These are phyloP conservation scores for Cardamine occulta DNA, from an alignment of 345 rosid species.

Conservation along the genomic window DNA sequence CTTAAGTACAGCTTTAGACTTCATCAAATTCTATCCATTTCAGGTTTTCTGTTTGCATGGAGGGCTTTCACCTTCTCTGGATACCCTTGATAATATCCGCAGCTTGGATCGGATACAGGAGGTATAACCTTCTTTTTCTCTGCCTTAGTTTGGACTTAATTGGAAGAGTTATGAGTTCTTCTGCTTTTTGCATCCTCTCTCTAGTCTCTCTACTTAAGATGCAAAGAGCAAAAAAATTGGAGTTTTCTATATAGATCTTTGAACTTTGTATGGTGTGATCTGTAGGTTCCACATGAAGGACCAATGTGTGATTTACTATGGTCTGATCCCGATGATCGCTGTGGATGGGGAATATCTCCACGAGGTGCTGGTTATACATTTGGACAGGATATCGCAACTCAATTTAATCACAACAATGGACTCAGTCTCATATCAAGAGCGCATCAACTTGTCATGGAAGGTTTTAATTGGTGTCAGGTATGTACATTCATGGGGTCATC, in stretches of 20 bases:
- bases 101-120: constrained; percentile 87
- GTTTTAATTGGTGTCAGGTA: constrained; percentile 89
- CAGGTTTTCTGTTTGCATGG: constrained; percentile 87
- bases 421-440: constrained; percentile 81
- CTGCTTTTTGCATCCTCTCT: constrained; percentile 2
- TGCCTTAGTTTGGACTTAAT: background rate
- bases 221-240: background rate
- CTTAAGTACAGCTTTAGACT: background rate
- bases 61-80: constrained; percentile 87
- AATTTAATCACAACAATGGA: constrained; percentile 80
- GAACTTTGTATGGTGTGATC: constrained; percentile 34
- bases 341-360: constrained; percentile 54
- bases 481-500: constrained; percentile 21
- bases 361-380: constrained; percentile 51
- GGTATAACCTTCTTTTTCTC: constrained; percentile 44
- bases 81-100: constrained; percentile 82
- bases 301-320: constrained; percentile 89
- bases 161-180: constrained; percentile 8
- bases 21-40: background rate
- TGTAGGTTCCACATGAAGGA: constrained; percentile 83
- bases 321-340: constrained; percentile 59
- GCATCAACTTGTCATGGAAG: constrained; percentile 93
- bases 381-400: constrained; percentile 69
- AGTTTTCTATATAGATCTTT: background rate
- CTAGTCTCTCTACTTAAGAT: background rate